Evolutionary conservation across 2,329 filamentous ascomycete species (phyloP).

Genomic region (Pseudocercospora fijiensis): DNA sequence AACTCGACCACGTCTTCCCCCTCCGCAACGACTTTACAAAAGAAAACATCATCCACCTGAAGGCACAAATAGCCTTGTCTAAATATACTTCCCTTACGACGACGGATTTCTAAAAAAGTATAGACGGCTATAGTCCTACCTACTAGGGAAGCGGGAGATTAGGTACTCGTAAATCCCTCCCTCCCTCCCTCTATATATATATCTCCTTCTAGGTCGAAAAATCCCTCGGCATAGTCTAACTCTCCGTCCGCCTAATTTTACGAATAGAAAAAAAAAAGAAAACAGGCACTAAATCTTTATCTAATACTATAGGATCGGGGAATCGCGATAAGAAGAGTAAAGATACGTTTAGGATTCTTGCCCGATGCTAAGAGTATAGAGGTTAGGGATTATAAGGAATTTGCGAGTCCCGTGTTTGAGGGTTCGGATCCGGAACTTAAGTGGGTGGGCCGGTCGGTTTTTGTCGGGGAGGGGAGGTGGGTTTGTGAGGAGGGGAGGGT

Average conservation of each 20-base stretch:
- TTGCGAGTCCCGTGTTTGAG: background rate
- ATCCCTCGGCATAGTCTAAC: background rate
- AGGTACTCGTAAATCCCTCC: background rate
- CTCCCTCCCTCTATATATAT: no score
- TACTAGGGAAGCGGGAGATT: background rate
- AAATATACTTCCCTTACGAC: background rate
- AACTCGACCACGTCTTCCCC: background rate
- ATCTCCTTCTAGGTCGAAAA: background rate
- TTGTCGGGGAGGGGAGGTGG: background rate
- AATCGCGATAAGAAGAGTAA: constrained; percentile 5
- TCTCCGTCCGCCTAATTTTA: background rate
- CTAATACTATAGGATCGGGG: background rate
- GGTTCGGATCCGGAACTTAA: constrained; percentile 4
- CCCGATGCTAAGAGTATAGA: background rate
- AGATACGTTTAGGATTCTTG: background rate
- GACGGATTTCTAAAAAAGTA: background rate
- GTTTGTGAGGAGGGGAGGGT: background rate
- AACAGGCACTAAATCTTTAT: background rate
- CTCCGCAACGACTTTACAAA: constrained; percentile 2
- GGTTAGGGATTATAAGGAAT: constrained; percentile 5
- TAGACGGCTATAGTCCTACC: background rate
- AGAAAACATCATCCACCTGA: background rate
- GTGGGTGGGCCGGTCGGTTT: constrained; percentile 1
- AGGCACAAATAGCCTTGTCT: background rate
- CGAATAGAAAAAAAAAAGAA: no score